These are phyloP conservation scores for Trichosanthes cucumerina DNA, from an alignment of 306 rosid species.

Conservation along the genomic window DNA sequence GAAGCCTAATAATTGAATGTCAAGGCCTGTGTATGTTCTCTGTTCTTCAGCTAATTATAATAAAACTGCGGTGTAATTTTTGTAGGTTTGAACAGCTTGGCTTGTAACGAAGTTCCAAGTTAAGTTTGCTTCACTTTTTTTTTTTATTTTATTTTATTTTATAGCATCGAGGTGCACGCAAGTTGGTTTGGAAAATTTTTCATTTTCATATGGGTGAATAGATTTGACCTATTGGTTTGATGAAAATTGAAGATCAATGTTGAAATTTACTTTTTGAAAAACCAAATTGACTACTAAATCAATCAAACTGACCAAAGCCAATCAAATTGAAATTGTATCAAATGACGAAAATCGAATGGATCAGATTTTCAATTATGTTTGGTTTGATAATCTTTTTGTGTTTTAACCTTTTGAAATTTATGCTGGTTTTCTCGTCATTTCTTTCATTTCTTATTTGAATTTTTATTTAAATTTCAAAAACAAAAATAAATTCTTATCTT, in stretches of 20 bases:
- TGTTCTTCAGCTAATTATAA: not conserved
- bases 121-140: not conserved
- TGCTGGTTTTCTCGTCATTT: too few species aligned
- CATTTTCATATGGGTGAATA: not conserved
- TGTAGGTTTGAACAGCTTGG: not conserved
- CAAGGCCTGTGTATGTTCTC: not conserved
- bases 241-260: not conserved
- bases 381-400: too few species aligned
- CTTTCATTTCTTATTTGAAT: too few species aligned
- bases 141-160: not conserved
- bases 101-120: not conserved
- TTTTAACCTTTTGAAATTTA: too few species aligned
- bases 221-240: not conserved
- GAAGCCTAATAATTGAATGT: not conserved
- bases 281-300: too few species aligned
- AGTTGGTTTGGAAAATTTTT: too few species aligned
- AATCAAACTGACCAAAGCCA: too few species aligned
- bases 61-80: not conserved
- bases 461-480: too few species aligned
- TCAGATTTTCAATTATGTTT: too few species aligned
- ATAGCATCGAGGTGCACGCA: not conserved
- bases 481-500: too few species aligned
- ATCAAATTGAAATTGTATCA: too few species aligned
- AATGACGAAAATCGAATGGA: too few species aligned
- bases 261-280: not conserved